These are phyloP conservation scores for Sindora glabra DNA, from an alignment of 306 rosid genomes.

Conservation along the genomic window DNA sequence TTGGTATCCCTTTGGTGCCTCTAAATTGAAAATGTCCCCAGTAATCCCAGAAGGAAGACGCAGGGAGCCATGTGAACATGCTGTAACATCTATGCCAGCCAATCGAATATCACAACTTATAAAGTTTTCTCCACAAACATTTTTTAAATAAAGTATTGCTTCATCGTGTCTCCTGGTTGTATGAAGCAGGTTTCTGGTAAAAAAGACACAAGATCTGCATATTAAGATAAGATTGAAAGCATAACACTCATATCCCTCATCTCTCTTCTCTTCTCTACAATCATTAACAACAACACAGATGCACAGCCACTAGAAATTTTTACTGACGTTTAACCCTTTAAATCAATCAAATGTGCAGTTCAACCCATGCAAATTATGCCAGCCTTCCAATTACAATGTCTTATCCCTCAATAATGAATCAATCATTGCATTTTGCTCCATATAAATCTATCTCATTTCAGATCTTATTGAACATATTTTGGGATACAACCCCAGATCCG, in stretches of 20 bases:
- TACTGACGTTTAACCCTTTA: no score
- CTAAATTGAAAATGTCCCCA: slow-evolving; percentile 41
- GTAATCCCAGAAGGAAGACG: slow-evolving; percentile 16
- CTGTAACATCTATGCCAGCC: background rate
- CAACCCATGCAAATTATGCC: background rate
- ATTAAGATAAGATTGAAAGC: background rate
- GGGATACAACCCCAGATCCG: no score
- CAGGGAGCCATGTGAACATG: background rate
- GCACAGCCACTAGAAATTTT: no score
- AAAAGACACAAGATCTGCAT: background rate
- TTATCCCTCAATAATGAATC: background rate
- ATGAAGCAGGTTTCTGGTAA: slow-evolving; percentile 42
- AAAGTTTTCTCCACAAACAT: slow-evolving; percentile 23
- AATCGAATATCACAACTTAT: background rate
- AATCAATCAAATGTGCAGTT: no score
- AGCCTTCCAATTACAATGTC: background rate
- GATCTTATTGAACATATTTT: background rate
- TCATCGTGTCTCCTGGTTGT: slow-evolving; percentile 37
- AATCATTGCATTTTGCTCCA: background rate
- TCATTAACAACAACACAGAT: background rate
- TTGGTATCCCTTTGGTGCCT: slow-evolving; percentile 20
- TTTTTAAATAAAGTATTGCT: slow-evolving; percentile 26
- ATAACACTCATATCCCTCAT: background rate
- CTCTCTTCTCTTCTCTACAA: background rate
- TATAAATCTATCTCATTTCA: background rate